These are phyloP conservation scores for Biancaea sappan DNA, from an alignment of 306 rosid genomes.

Conservation along the genomic window DNA sequence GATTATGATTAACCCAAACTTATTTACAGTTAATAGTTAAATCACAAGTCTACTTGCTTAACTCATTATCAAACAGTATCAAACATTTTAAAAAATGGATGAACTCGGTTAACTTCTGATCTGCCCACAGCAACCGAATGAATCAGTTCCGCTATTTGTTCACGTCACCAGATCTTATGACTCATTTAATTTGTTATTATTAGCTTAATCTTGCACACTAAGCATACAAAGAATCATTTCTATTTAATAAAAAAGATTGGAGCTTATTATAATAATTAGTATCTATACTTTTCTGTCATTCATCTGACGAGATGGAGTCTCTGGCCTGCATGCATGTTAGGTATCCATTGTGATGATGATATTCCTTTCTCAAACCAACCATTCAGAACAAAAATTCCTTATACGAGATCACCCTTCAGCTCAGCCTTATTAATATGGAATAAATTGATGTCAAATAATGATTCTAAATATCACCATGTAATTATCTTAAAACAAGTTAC, in stretches of 20 bases:
- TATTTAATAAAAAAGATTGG: background rate
- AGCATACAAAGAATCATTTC: background rate
- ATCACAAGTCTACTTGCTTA: background rate
- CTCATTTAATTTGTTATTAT: background rate
- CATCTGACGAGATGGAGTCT: background rate
- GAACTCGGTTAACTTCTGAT: background rate
- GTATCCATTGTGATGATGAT: background rate
- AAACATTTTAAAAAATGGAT: background rate
- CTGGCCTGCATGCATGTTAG: constrained; percentile 20
- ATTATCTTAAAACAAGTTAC: background rate
- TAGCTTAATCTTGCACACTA: background rate
- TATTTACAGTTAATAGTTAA: background rate
- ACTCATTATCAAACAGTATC: background rate
- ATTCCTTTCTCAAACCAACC: background rate
- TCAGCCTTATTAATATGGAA: background rate
- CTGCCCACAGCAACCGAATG: background rate
- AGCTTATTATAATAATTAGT: background rate
- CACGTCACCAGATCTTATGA: background rate
- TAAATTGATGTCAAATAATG: background rate
- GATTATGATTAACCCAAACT: background rate
- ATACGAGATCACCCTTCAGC: background rate
- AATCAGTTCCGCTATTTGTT: background rate
- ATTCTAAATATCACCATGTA: background rate
- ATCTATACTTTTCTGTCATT: background rate
- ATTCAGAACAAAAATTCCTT: background rate